Conservation (phyloP, 345 rosid genomes). For the Citrus hindsii region DNA sequence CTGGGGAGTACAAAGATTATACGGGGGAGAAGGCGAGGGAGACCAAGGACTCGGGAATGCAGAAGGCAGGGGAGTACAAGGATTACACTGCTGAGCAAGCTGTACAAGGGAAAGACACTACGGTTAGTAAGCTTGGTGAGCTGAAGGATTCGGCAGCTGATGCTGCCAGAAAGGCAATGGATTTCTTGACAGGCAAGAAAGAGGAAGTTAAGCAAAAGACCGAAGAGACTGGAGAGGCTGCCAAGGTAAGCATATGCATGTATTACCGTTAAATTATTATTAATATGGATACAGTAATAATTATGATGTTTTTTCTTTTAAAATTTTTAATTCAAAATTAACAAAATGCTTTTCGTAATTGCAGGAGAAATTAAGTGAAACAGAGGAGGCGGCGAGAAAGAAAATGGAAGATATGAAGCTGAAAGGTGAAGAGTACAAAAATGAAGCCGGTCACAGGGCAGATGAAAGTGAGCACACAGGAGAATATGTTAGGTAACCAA, state of each 20-base stretch:
- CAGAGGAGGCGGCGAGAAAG: slow-evolving; percentile 43
- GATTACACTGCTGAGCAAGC: slow-evolving; percentile 35
- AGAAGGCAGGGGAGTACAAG: slow-evolving; percentile 16
- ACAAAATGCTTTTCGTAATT: neutral
- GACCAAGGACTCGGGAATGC: slow-evolving; percentile 15
- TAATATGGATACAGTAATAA: too few species aligned
- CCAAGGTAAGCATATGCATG: slow-evolving; percentile 23
- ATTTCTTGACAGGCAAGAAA: slow-evolving; percentile 43
- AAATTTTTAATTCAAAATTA: too few species aligned
- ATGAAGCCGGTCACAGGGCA: slow-evolving; percentile 27
- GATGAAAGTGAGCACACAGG: slow-evolving; percentile 7
- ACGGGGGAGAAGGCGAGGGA: slow-evolving; percentile 13
- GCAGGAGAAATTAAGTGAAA: slow-evolving; percentile 45
- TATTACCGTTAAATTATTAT: too few species aligned
- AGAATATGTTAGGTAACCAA: neutral
- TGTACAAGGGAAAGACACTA: slow-evolving; percentile 22
- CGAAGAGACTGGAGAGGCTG: slow-evolving; percentile 36
- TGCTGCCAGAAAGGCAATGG: slow-evolving; percentile 59
- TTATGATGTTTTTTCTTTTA: too few species aligned
- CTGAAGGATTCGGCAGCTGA: slow-evolving; percentile 38
- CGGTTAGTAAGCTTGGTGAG: slow-evolving; percentile 14
- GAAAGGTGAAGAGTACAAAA: slow-evolving; percentile 27
- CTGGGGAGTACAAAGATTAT: slow-evolving; percentile 44
- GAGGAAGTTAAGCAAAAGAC: slow-evolving; percentile 57
- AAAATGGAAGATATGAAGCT: slow-evolving; percentile 56